Base-by-base conservation (phyloP, 2,329 filamentous ascomycete species). In the Neurospora sp. region DNA sequence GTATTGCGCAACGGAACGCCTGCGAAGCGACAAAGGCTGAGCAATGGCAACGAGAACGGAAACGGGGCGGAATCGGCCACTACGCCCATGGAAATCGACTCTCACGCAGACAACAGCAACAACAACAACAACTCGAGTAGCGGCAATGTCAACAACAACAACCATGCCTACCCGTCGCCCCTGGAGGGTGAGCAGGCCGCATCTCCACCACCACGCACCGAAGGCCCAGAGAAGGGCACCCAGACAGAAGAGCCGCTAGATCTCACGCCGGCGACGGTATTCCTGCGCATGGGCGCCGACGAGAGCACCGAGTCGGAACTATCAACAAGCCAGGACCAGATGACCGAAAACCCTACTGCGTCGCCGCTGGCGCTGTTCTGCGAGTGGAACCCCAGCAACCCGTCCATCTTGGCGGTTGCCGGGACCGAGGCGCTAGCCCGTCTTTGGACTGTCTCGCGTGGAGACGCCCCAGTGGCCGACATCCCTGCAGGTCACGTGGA, bases 361-460 rank as follows among this genome's bases (percentile, higher is more conserved):
- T 62, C 52, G 52, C 52, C 52, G 52, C 52, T 62, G 52, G 81
- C 90, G 79, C 83, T 90, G 82, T 87, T 89, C 80, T 89, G 88
- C 84, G 87, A 89, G 83, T 90, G 87, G 86, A 89, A 86, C 83
- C 88, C 88, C 75, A 83, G 79, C 80, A 85, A 90, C 82, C 85
- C 88, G 79, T 87, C 85, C 71, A 82, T 88, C 80, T 83, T 90
- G 83, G 88, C 87, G 80, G 87, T 87, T 83, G 87, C 86, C 82
- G 88, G 88, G 76, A 89, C 87, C 79, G 88, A 90, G 83, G 87
- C 88, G 81, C 87, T 90, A 87, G 88, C 88, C 83, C 87, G 88
- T 74, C 84, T 90, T 81, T 90, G 88, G 88, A 89, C 86, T 72
- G 79, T 90, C 75, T 84, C 85, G 78, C 85, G 84, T 84, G 82